phyloP scores from a whole-genome alignment of 202 grass and related monocot species.

The Panicum virgatum region DNA sequence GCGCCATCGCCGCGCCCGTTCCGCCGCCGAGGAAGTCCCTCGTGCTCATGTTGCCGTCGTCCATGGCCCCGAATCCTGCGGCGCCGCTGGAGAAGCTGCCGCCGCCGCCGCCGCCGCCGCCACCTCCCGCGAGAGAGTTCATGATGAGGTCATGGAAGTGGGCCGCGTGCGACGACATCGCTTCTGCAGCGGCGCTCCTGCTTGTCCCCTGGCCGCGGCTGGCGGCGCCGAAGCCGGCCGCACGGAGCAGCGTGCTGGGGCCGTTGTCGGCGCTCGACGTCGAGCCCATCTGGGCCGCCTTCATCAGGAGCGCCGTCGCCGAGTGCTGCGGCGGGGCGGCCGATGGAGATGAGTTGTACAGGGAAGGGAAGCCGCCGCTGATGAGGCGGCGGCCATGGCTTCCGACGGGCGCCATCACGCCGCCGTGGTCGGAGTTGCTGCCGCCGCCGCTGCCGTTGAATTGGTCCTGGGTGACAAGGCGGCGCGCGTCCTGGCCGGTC shows the following conservation, averaged over 20 bases:
- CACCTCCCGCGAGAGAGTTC: constrained; percentile 51
- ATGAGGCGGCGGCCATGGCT: constrained; percentile 25
- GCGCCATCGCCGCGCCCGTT: constrained; percentile 28
- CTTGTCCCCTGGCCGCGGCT: background rate
- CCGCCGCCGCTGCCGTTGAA: constrained; percentile 21
- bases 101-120: background rate
- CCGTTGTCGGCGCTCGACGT: constrained; percentile 50
- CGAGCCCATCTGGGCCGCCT: constrained; percentile 88
- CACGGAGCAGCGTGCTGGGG: constrained; percentile 52
- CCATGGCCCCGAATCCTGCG: constrained; percentile 30
- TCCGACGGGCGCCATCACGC: constrained; percentile 23
- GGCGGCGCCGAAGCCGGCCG: background rate
- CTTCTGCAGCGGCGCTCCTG: constrained; percentile 10
- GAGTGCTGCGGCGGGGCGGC: constrained; percentile 64
- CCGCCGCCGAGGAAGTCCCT: constrained; percentile 92
- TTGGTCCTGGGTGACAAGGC: constrained; percentile 59
- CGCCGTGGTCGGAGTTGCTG: background rate
- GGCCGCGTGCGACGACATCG: constrained; percentile 35
- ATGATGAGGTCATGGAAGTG: constrained; percentile 86
- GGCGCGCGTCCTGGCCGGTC: constrained; percentile 36
- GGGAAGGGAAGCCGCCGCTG: constrained; percentile 24
- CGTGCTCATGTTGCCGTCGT: constrained; percentile 61
- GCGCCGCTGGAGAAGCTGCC: constrained; percentile 8
- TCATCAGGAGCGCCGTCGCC: constrained; percentile 86
- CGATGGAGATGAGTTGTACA: constrained; percentile 38